A percentile compares a stretch with the other conserved stretches of the same genome.
Conservation (phyloP, 768 basidiomycete genomes). For the Xerocomellus dryophilus region DNA sequence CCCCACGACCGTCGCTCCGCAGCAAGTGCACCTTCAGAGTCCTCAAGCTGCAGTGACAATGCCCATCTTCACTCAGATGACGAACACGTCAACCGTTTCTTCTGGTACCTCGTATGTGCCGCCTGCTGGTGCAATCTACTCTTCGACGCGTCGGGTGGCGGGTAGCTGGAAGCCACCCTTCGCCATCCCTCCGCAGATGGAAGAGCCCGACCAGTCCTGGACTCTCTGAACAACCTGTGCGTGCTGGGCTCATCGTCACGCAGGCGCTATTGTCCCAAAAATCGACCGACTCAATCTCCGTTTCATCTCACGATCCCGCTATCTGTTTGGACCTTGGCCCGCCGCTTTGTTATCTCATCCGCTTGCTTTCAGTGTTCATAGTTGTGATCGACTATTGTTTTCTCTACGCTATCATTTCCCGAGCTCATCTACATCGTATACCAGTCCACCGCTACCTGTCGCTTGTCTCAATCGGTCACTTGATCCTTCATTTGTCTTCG, state of each 20-base stretch:
- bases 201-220: conserved; percentile 33
- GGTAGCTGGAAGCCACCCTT: conserved; percentile 45
- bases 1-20: conserved; percentile 18
- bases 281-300: conserved; percentile 14
- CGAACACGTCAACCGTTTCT: conserved; percentile 10
- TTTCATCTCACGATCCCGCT: conserved; percentile 3
- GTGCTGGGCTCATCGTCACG: not conserved
- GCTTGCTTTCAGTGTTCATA: conserved; percentile 28
- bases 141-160: conserved; percentile 52
- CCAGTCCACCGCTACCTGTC: not conserved
- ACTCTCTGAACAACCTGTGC: conserved; percentile 16
- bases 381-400: conserved; percentile 10
- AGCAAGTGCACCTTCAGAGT: conserved; percentile 22
- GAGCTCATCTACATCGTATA: not conserved
- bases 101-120: conserved; percentile 42
- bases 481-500: not conserved
- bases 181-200: conserved; percentile 20
- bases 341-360: conserved; percentile 8
- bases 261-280: not conserved
- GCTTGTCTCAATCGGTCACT: not conserved
- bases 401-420: conserved; percentile 12
- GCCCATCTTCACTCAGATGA: conserved; percentile 30
- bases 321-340: conserved; percentile 3
- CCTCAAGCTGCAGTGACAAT: conserved; percentile 17
- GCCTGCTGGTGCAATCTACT: conserved; percentile 51